These are phyloP conservation scores for Austroboletus rostrupii DNA, from an alignment of 1,284 basidiomycete genomes.

Conservation along the genomic window DNA sequence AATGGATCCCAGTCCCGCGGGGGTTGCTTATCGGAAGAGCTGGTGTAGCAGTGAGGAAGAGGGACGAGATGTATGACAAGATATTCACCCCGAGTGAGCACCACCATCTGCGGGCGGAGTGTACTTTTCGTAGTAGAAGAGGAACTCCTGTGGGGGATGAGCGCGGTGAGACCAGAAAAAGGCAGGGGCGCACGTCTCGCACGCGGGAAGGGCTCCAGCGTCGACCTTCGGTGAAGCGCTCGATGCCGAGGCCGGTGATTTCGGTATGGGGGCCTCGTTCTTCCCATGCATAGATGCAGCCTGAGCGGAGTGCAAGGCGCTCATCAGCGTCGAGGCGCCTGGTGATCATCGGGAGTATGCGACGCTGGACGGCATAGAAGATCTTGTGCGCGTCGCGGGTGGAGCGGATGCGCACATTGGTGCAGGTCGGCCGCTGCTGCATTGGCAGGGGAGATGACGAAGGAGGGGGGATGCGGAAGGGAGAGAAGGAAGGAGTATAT, in stretches of 20 bases:
- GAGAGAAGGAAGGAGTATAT: slow-evolving; percentile 26
- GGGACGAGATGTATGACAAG: background rate
- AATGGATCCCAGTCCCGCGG: slow-evolving; percentile 65
- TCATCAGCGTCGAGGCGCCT: slow-evolving; percentile 76
- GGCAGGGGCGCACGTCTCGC: slow-evolving; percentile 56
- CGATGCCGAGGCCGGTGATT: slow-evolving; percentile 74
- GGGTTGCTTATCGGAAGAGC: slow-evolving; percentile 40
- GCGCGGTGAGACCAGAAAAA: background rate
- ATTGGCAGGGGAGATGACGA: slow-evolving; percentile 26
- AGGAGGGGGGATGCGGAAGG: slow-evolving; percentile 3
- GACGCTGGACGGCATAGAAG: slow-evolving; percentile 67
- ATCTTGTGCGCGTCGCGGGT: slow-evolving; percentile 76
- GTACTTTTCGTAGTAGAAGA: slow-evolving; percentile 77
- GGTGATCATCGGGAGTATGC: slow-evolving; percentile 67
- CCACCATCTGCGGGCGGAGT: slow-evolving; percentile 42
- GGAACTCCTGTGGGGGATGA: slow-evolving; percentile 55
- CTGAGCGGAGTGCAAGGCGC: slow-evolving; percentile 56
- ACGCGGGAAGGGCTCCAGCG: slow-evolving; percentile 76
- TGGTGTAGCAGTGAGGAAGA: slow-evolving; percentile 19
- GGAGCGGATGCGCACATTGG: slow-evolving; percentile 68
- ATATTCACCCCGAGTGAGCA: slow-evolving; percentile 36
- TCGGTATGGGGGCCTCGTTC: slow-evolving; percentile 73
- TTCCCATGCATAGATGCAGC: slow-evolving; percentile 83
- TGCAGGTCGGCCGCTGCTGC: slow-evolving; percentile 67
- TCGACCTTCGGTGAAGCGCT: slow-evolving; percentile 73